These are phyloP conservation scores for Colletotrichum sp. DNA, from an alignment of 2,329 filamentous ascomycete species.

Conservation along the genomic window DNA sequence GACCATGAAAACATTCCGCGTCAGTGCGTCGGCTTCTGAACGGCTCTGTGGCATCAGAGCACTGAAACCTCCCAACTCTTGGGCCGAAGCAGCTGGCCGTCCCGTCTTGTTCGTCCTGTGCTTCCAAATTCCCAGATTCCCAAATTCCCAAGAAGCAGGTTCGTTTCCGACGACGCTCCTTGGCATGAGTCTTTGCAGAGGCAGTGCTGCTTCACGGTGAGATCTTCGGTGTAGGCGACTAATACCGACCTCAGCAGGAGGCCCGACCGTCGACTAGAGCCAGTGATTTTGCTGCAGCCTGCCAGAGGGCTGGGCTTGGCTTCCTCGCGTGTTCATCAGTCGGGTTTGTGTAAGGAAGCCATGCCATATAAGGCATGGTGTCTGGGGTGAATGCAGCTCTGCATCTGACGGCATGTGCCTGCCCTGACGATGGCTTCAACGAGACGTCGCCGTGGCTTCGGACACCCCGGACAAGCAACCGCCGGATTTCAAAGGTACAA, in stretches of 20 bases:
- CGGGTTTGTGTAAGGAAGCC: neutral
- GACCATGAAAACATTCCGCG: neutral
- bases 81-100: neutral
- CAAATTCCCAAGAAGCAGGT: neutral
- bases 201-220: conserved; percentile 6
- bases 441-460: neutral
- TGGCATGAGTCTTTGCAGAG: neutral
- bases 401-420: neutral
- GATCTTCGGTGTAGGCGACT: neutral
- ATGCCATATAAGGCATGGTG: neutral
- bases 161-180: neutral
- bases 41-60: neutral
- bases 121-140: neutral
- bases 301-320: neutral
- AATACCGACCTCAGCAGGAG: neutral
- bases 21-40: neutral
- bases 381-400: neutral
- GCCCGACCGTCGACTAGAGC: neutral
- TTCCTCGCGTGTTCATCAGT: neutral
- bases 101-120: neutral
- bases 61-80: neutral
- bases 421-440: neutral
- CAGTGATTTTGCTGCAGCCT: neutral
- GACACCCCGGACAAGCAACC: neutral
- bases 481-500: neutral